Evolutionary conservation across 2,329 filamentous ascomycete genomes (phyloP).

Genomic region (Madurella mycetomatis): DNA sequence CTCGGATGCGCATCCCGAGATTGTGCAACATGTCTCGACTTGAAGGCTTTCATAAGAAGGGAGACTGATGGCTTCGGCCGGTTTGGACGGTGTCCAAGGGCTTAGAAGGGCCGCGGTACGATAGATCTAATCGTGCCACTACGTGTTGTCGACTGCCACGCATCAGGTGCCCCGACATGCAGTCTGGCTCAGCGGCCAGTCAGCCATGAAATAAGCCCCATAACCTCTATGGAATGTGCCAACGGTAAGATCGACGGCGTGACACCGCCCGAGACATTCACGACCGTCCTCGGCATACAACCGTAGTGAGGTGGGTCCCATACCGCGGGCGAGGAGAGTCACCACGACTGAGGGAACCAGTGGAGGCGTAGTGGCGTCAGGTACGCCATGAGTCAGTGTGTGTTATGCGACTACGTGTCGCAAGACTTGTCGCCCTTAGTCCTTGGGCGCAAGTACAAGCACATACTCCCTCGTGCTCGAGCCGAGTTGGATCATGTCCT

Average conservation of each 20-base stretch:
- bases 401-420: neutral
- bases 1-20: neutral
- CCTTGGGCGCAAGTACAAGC: constrained; percentile 67
- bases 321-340: neutral
- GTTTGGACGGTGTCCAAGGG: neutral
- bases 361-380: neutral
- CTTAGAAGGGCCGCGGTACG: neutral
- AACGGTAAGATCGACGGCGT: neutral
- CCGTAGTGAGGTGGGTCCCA: neutral
- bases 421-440: constrained; percentile 10
- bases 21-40: neutral
- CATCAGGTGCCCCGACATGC: too few relatives aligned
- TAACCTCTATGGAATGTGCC: neutral
- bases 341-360: neutral
- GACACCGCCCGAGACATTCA: neutral
- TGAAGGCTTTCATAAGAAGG: neutral
- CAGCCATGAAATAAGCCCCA: neutral
- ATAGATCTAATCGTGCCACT: neutral
- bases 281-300: constrained; percentile 5
- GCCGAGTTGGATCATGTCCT: constrained; percentile 86
- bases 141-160: neutral
- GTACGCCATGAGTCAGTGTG: neutral
- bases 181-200: neutral
- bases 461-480: constrained; percentile 90
- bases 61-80: neutral